Conservation (phyloP, 176 grass and related monocot species). For the Poa annua region DNA sequence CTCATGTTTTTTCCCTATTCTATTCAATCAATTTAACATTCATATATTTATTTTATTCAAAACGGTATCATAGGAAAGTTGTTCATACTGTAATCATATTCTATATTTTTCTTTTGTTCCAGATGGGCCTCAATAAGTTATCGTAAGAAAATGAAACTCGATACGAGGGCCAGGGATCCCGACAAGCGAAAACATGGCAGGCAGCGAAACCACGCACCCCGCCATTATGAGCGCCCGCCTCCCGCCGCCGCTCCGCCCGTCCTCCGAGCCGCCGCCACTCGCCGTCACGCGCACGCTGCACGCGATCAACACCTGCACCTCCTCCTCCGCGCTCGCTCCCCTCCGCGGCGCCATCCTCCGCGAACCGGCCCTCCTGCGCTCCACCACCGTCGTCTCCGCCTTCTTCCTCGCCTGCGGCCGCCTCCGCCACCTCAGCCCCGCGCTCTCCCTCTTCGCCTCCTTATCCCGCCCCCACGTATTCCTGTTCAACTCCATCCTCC, state of each 20-base stretch:
- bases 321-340: conserved; percentile 26
- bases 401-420: conserved; percentile 62
- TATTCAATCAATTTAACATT: no score
- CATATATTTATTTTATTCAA: no score
- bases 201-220: not conserved
- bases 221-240: conserved; percentile 31
- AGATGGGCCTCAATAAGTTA: no score
- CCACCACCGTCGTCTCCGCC: conserved; percentile 48
- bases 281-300: conserved; percentile 36
- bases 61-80: no score
- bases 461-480: conserved; percentile 55
- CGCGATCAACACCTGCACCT: conserved; percentile 54
- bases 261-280: conserved; percentile 26
- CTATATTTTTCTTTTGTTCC: no score
- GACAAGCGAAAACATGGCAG: no score
- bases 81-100: no score
- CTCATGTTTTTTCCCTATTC: no score
- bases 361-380: conserved; percentile 36
- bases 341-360: conserved; percentile 45
- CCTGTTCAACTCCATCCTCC: conserved; percentile 59
- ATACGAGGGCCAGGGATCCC: no score
- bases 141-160: no score
- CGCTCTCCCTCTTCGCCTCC: conserved; percentile 57
- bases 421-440: conserved; percentile 53
- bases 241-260: conserved; percentile 45